These are phyloP conservation scores for Adansonia madagascariensis DNA, from an alignment of 441 rosid species.

Conservation along the genomic window DNA sequence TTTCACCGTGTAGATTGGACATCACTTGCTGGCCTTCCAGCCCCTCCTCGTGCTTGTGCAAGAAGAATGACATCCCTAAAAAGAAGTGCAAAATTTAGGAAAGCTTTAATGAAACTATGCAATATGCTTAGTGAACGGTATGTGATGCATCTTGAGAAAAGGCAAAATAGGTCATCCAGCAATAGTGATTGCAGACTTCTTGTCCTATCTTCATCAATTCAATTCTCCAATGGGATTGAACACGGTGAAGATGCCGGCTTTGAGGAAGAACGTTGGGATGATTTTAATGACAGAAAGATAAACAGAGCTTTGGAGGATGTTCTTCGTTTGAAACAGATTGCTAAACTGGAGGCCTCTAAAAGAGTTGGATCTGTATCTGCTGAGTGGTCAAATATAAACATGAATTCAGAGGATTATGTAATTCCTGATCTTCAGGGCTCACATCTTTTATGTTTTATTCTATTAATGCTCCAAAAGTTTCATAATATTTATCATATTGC, in stretches of 20 bases:
- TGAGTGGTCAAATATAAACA: slow-evolving; percentile 60
- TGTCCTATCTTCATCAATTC: slow-evolving; percentile 38
- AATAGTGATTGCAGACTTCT: slow-evolving; percentile 44
- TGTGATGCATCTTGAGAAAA: slow-evolving; percentile 63
- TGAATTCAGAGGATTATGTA: slow-evolving; percentile 47
- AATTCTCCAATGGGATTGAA: slow-evolving; percentile 37
- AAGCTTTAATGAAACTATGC: slow-evolving; percentile 80
- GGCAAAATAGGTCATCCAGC: slow-evolving; percentile 42
- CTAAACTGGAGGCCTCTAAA: slow-evolving; percentile 58
- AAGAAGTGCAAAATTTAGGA: slow-evolving; percentile 60
- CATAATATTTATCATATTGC: not conserved
- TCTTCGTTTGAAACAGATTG: slow-evolving; percentile 70
- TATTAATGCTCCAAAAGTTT: not conserved
- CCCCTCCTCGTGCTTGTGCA: slow-evolving; percentile 63
- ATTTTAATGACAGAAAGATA: slow-evolving; percentile 63
- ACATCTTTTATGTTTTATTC: slow-evolving; percentile 12
- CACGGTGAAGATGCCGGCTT: slow-evolving; percentile 42
- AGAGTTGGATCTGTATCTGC: slow-evolving; percentile 48
- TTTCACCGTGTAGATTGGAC: slow-evolving; percentile 81
- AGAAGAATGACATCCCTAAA: slow-evolving; percentile 71
- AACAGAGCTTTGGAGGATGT: slow-evolving; percentile 67
- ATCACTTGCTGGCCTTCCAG: slow-evolving; percentile 72
- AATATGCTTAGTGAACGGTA: slow-evolving; percentile 78
- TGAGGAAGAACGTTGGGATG: slow-evolving; percentile 81
- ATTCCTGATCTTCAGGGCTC: slow-evolving; percentile 24